These are phyloP conservation scores for Penicillium crustosum DNA, from an alignment of 2,329 filamentous ascomycete species.

Conservation along the genomic window DNA sequence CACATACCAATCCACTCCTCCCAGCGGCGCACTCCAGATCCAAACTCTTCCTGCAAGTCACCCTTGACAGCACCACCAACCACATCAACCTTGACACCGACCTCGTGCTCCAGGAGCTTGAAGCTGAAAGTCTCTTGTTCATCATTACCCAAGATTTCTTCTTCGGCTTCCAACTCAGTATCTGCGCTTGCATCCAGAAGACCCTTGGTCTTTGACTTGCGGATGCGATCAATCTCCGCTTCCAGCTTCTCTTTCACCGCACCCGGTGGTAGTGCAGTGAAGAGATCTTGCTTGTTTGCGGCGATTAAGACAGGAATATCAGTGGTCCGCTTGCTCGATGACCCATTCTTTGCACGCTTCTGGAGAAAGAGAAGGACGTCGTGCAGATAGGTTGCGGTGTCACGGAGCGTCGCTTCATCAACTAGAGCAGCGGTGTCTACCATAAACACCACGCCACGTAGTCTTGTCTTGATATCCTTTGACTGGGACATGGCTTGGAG, in stretches of 20 bases:
- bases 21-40: conserved; percentile 76
- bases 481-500: conserved; percentile 34
- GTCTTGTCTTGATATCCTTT: conserved; percentile 39
- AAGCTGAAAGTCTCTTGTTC: conserved; percentile 78
- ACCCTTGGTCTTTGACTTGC: conserved; percentile 74
- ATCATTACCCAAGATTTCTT: conserved; percentile 81
- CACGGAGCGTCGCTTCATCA: conserved; percentile 55
- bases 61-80: conserved; percentile 66
- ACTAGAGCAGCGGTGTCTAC: conserved; percentile 75
- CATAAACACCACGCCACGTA: conserved; percentile 78
- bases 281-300: conserved; percentile 94
- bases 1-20: conserved; percentile 85
- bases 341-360: conserved; percentile 60
- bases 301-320: conserved; percentile 76
- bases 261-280: conserved; percentile 80
- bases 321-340: conserved; percentile 55
- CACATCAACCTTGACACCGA: conserved; percentile 75
- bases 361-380: conserved; percentile 83
- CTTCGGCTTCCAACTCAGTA: conserved; percentile 61
- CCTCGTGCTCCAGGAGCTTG: conserved; percentile 72
- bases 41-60: conserved; percentile 54
- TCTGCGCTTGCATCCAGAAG: conserved; percentile 77
- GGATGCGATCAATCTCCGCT: conserved; percentile 74
- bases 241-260: conserved; percentile 76
- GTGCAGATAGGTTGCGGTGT: conserved; percentile 81